Percentiles rank a stretch among this genome's conserved stretches.
Conservation (phyloP, 1,284 basidiomycete species). For the Trichosporon sp. region DNA sequence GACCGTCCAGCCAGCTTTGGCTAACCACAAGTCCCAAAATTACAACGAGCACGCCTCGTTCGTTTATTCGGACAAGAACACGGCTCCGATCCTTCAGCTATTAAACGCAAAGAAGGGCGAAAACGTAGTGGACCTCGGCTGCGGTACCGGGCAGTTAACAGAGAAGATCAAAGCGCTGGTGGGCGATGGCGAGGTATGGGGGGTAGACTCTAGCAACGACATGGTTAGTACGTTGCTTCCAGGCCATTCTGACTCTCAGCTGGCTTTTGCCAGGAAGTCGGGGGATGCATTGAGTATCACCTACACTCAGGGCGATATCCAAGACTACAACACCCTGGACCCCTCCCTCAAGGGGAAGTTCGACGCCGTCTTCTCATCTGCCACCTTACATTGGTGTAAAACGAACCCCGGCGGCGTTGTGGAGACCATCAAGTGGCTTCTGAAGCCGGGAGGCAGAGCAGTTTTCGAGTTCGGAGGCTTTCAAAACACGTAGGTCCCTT, state of each 20-base stretch:
- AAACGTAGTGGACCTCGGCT: slow-evolving; percentile 69
- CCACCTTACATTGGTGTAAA: slow-evolving; percentile 79
- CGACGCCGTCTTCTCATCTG: slow-evolving; percentile 66
- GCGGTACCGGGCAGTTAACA: slow-evolving; percentile 73
- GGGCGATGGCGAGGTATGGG: slow-evolving; percentile 58
- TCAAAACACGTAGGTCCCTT: slow-evolving; percentile 35
- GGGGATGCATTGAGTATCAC: slow-evolving; percentile 55
- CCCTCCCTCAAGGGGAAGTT: slow-evolving; percentile 31
- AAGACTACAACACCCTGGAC: slow-evolving; percentile 19
- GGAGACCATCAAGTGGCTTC: slow-evolving; percentile 54
- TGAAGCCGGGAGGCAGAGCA: slow-evolving; percentile 65
- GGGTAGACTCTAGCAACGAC: slow-evolving; percentile 62
- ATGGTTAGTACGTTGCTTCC: slow-evolving; percentile 56
- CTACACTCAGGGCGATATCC: slow-evolving; percentile 39
- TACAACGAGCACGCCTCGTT: slow-evolving; percentile 53
- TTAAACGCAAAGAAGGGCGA: slow-evolving; percentile 61
- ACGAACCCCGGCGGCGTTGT: slow-evolving; percentile 62
- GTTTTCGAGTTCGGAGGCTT: slow-evolving; percentile 72
- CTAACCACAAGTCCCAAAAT: slow-evolving; percentile 36
- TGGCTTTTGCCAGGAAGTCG: slow-evolving; percentile 55
- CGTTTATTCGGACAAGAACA: slow-evolving; percentile 66
- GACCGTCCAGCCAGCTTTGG: not conserved
- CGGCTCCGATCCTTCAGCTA: slow-evolving; percentile 59
- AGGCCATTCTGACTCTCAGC: slow-evolving; percentile 44
- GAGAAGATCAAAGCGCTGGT: slow-evolving; percentile 56